A percentile compares a stretch with the other conserved stretches of the same genome.
phyloP scores from a whole-genome alignment of 2,329 filamentous ascomycete genomes.

The Nemania abortiva region DNA sequence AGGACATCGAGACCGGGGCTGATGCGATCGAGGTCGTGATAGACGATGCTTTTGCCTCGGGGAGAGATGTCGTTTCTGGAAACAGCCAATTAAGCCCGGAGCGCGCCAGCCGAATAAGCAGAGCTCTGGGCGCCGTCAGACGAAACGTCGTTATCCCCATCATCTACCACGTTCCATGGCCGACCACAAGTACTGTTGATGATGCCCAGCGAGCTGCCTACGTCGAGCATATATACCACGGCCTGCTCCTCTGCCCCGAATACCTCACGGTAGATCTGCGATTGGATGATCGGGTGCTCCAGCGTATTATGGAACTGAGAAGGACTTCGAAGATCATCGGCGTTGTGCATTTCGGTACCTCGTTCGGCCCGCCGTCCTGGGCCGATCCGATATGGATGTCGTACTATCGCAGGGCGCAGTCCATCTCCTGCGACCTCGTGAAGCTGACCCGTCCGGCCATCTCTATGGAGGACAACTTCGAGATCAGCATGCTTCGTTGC shows the following conservation, averaged over 20 bases:
- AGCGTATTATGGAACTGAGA: constrained; percentile 62
- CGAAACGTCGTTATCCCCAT: constrained; percentile 72
- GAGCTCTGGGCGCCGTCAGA: constrained; percentile 69
- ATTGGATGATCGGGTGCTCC: constrained; percentile 64
- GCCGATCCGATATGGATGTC: constrained; percentile 65
- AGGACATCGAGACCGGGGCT: constrained; percentile 73
- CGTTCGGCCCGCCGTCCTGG: constrained; percentile 63
- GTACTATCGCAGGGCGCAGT: constrained; percentile 69
- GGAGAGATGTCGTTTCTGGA: neutral
- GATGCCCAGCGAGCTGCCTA: constrained; percentile 56
- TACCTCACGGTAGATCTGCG: constrained; percentile 73
- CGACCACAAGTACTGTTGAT: constrained; percentile 43
- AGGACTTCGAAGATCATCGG: constrained; percentile 73
- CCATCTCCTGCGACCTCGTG: constrained; percentile 71
- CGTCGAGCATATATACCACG: constrained; percentile 68
- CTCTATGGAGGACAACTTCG: constrained; percentile 72
- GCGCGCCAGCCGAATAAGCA: constrained; percentile 65
- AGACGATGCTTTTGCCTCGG: constrained; percentile 42
- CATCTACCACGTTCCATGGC: constrained; percentile 64
- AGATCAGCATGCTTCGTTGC: constrained; percentile 67
- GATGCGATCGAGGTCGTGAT: constrained; percentile 75
- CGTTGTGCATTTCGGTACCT: constrained; percentile 59
- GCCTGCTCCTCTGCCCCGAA: constrained; percentile 71
- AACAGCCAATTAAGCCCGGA: constrained; percentile 38
- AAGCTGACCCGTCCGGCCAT: constrained; percentile 69